Conservation (phyloP, 2,329 filamentous ascomycete genomes). For the Aspergillus brasiliensis region DNA sequence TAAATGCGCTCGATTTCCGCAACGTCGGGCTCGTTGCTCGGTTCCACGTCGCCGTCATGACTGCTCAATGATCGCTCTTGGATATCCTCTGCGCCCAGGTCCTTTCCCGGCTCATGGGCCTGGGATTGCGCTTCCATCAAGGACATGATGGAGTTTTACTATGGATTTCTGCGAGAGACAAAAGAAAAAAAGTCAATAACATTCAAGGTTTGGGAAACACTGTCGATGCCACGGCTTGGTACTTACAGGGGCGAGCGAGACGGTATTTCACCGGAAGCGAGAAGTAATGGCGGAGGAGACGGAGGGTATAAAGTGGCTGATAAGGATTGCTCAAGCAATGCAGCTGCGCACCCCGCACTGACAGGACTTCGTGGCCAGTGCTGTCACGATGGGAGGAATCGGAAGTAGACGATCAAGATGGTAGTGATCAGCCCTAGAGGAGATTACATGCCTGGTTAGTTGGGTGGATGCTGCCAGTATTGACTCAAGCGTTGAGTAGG, state of each 20-base stretch:
- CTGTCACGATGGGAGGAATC: background rate
- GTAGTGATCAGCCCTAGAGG: slow-evolving; percentile 8
- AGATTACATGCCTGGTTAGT: background rate
- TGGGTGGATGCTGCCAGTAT: background rate
- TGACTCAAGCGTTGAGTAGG: background rate
- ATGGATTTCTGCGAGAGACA: background rate
- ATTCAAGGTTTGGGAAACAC: background rate
- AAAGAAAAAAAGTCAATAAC: background rate
- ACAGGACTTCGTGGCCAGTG: background rate
- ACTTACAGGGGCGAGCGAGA: background rate
- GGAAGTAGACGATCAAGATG: background rate
- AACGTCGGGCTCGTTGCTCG: slow-evolving; percentile 31
- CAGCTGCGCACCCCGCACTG: slow-evolving; percentile 6
- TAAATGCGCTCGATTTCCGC: slow-evolving; percentile 44
- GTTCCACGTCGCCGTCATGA: slow-evolving; percentile 22
- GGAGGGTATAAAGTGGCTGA: background rate
- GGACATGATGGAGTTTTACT: slow-evolving; percentile 7
- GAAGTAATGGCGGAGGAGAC: background rate
- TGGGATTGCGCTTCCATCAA: background rate
- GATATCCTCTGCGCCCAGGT: slow-evolving; percentile 4
- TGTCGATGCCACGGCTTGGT: background rate
- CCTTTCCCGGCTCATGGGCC: slow-evolving; percentile 6
- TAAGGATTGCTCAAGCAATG: background rate
- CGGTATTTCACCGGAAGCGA: background rate
- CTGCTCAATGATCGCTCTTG: slow-evolving; percentile 9